phyloP scores from a whole-genome alignment of 2,329 filamentous ascomycete genomes.

The Colletotrichum sp. region DNA sequence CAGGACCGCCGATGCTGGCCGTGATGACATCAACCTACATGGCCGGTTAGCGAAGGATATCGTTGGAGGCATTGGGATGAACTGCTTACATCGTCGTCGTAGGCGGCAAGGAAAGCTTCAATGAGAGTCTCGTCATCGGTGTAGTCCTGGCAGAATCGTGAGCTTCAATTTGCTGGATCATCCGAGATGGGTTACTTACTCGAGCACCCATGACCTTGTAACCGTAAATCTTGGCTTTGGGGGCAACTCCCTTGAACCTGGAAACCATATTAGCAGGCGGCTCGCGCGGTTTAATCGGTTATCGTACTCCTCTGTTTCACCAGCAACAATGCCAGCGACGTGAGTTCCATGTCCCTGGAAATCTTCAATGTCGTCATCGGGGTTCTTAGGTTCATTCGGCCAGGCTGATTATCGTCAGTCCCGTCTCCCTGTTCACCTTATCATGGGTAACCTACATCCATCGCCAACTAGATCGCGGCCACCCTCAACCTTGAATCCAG shows the following conservation, averaged over 20 bases:
- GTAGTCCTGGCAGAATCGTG: background rate
- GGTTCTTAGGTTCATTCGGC: slow-evolving; percentile 26
- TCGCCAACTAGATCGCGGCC: slow-evolving; percentile 7
- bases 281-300: too few relatives aligned
- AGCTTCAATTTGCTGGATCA: background rate
- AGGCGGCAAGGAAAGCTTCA: slow-evolving; percentile 11
- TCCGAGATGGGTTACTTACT: background rate
- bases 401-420: slow-evolving; percentile 9
- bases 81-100: slow-evolving; percentile 7
- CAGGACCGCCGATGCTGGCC: slow-evolving; percentile 23
- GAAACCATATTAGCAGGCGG: background rate
- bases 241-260: slow-evolving; percentile 11
- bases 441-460: slow-evolving; percentile 11
- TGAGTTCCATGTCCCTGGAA: slow-evolving; percentile 41
- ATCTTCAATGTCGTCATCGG: slow-evolving; percentile 41
- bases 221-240: slow-evolving; percentile 5
- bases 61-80: too few relatives aligned
- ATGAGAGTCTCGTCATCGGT: slow-evolving; percentile 18
- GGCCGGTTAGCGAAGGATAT: background rate
- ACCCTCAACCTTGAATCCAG: slow-evolving; percentile 10
- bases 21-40: slow-evolving; percentile 28
- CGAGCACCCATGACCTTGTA: slow-evolving; percentile 11
- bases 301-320: background rate
- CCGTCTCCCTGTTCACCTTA: slow-evolving; percentile 19
- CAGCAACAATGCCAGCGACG: slow-evolving; percentile 32